Evolutionary conservation across 2,329 filamentous ascomycete species (phyloP).

Genomic region (Bipolaris victoriae): DNA sequence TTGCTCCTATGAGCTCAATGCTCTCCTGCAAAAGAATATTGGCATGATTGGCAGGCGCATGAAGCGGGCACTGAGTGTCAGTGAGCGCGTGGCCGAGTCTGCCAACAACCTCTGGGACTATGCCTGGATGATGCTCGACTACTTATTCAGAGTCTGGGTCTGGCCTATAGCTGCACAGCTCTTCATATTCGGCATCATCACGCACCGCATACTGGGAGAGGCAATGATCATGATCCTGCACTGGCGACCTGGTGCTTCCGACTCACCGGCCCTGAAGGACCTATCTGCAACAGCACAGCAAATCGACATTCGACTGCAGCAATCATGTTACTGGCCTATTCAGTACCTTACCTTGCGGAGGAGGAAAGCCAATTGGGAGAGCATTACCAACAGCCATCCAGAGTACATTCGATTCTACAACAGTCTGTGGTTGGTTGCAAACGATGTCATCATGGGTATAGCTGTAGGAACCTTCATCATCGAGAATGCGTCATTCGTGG

Average conservation of each 20-base stretch:
- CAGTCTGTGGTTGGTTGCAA: constrained; percentile 96
- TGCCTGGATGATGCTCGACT: constrained; percentile 70
- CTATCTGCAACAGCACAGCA: constrained; percentile 96
- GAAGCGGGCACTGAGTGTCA: constrained; percentile 87
- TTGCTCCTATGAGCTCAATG: constrained; percentile 88
- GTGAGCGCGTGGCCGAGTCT: constrained; percentile 91
- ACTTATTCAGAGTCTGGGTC: constrained; percentile 74
- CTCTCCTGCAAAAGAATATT: constrained; percentile 86
- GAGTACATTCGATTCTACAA: constrained; percentile 99
- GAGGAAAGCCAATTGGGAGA: constrained; percentile 91
- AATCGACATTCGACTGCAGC: constrained; percentile 93
- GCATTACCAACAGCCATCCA: constrained; percentile 90
- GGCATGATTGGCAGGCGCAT: constrained; percentile 80
- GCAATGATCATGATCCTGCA: constrained; percentile 79
- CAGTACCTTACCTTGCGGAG: constrained; percentile 92
- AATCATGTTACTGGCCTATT: constrained; percentile 99
- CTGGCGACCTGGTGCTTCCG: constrained; percentile 75
- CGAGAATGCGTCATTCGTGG: constrained; percentile 87
- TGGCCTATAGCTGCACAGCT: constrained; percentile 74
- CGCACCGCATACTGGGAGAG: constrained; percentile 82
- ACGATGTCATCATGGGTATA: constrained; percentile 98
- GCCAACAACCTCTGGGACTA: constrained; percentile 85
- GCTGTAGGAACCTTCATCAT: constrained; percentile 96
- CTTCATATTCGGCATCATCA: constrained; percentile 80
- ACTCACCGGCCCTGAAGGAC: constrained; percentile 87